Conservation (phyloP, 805 yeast genomes). For the Brettanomyces bruxellensis region DNA sequence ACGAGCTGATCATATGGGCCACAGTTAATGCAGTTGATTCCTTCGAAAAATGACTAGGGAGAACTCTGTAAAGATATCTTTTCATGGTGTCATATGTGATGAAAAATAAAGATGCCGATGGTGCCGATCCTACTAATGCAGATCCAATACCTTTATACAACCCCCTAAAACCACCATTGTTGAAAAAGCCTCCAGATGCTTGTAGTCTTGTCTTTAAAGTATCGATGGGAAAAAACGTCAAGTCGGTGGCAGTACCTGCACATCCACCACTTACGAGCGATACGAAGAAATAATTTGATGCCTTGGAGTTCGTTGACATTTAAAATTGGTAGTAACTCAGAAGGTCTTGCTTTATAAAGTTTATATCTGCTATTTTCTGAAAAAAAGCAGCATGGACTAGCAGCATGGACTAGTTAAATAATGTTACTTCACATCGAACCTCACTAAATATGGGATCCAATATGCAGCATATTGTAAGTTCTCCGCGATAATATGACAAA, state of each 20-base stretch:
- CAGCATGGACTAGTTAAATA: too few species aligned
- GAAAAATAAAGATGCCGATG: conserved; percentile 69
- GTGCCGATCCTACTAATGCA: conserved; percentile 91
- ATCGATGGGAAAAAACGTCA: conserved; percentile 93
- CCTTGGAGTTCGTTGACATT: too few species aligned
- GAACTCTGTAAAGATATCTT: conserved; percentile 14
- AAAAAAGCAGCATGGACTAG: too few species aligned
- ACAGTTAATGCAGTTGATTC: conserved; percentile 25
- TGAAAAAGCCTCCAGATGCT: conserved; percentile 89
- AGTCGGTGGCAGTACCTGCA: conserved; percentile 94
- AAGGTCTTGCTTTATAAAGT: too few species aligned
- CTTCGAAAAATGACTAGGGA: conserved; percentile 14
- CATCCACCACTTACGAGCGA: conserved; percentile 66
- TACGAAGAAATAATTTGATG: conserved; percentile 1
- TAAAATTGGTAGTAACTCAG: too few species aligned
- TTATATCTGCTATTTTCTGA: too few species aligned
- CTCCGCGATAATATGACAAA: too few species aligned
- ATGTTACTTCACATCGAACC: too few species aligned
- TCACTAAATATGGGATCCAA: too few species aligned
- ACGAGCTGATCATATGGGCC: conserved; percentile 82
- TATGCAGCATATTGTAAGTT: too few species aligned
- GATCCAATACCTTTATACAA: conserved; percentile 90
- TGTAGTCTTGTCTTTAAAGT: conserved; percentile 91
- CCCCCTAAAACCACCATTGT: conserved; percentile 89
- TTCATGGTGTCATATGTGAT: conserved; percentile 80